Evolutionary conservation across 2,329 filamentous ascomycete species (phyloP).

Genomic region (Leptographium lundbergii): DNA sequence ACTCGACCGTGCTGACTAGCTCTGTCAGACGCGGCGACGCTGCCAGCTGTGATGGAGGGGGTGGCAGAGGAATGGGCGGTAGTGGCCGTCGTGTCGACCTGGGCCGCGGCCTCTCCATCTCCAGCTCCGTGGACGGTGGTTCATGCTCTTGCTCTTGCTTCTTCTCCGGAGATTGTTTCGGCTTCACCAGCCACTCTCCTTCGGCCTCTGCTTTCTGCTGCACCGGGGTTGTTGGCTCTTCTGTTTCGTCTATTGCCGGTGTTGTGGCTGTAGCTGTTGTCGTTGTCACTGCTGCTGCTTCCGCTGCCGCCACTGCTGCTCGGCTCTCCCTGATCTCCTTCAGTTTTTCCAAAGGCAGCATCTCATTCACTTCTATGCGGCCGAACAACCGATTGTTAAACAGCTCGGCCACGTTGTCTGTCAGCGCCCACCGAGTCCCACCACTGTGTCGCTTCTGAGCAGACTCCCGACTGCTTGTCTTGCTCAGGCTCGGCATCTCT

Average conservation of each 20-base stretch:
- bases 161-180: background rate
- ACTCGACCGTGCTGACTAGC: slow-evolving; percentile 2
- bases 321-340: slow-evolving; percentile 31
- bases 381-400: slow-evolving; percentile 42
- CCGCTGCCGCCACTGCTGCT: slow-evolving; percentile 16
- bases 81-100: background rate
- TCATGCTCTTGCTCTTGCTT: background rate
- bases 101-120: slow-evolving; percentile 14
- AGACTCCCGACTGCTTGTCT: background rate
- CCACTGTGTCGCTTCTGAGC: slow-evolving; percentile 15
- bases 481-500: background rate
- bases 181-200: background rate
- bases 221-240: background rate
- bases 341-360: slow-evolving; percentile 40
- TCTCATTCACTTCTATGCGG: slow-evolving; percentile 45
- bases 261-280: background rate
- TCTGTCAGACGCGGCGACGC: slow-evolving; percentile 9
- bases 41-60: background rate
- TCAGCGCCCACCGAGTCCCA: slow-evolving; percentile 36
- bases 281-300: background rate
- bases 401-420: slow-evolving; percentile 44
- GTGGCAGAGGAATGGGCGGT: slow-evolving; percentile 1
- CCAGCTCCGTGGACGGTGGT: background rate
- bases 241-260: background rate
- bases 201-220: background rate